phyloP scores from a whole-genome alignment of 2,329 filamentous ascomycete genomes.

The Ophiostoma ips region DNA sequence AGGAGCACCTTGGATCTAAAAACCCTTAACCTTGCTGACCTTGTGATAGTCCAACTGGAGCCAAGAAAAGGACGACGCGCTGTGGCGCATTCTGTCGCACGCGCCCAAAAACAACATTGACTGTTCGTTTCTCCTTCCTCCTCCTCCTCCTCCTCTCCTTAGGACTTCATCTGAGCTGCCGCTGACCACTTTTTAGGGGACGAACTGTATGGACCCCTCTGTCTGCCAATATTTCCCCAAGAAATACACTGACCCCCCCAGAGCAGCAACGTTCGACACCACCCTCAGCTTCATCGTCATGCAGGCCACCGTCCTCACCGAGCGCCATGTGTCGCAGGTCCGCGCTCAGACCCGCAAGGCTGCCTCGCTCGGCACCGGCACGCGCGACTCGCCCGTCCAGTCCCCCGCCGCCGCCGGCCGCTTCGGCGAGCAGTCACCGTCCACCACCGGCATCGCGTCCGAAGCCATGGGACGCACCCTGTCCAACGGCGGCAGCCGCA shows the following conservation, averaged over 20 bases:
- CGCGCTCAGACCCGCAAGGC: slow-evolving; percentile 71
- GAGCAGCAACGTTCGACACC: slow-evolving; percentile 67
- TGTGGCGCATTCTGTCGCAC: slow-evolving; percentile 84
- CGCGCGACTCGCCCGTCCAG: slow-evolving; percentile 38
- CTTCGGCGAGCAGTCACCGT: slow-evolving; percentile 21
- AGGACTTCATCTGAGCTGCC: no score
- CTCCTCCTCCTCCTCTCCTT: background rate
- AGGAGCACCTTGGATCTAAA: background rate
- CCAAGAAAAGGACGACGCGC: slow-evolving; percentile 65
- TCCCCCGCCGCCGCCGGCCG: slow-evolving; percentile 31
- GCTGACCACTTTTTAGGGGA: slow-evolving; percentile 36
- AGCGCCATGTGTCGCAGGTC: slow-evolving; percentile 79
- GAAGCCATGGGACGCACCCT: slow-evolving; percentile 38
- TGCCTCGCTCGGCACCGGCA: slow-evolving; percentile 32
- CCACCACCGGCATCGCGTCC: slow-evolving; percentile 6
- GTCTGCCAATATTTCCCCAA: background rate
- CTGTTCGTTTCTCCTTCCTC: slow-evolving; percentile 41
- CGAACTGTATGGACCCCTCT: slow-evolving; percentile 42
- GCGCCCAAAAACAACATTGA: slow-evolving; percentile 73
- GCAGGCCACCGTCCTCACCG: slow-evolving; percentile 87
- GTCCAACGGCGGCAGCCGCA: slow-evolving; percentile 28
- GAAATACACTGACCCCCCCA: slow-evolving; percentile 17
- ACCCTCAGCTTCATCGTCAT: slow-evolving; percentile 79
- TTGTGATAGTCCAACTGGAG: slow-evolving; percentile 67
- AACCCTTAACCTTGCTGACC: background rate